Base-by-base conservation (phyloP, 345 rosid species). In the Microcos paniculata region DNA sequence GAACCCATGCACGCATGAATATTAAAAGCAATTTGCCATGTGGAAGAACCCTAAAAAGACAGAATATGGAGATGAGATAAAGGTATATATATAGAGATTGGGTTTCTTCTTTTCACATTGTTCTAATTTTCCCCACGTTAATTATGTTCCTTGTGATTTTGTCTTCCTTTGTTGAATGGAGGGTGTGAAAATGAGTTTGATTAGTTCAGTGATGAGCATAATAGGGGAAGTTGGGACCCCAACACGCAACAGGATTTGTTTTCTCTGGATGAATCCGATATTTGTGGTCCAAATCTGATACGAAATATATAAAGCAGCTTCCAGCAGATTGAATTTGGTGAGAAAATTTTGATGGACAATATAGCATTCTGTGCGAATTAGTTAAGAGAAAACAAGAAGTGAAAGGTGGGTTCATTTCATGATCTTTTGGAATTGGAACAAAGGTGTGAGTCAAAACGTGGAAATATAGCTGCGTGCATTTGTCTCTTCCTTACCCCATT, bases 211-310 rank as follows among this genome's bases (percentile, higher is more conserved):
- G 40, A 35, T 26, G 40, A 16, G 56, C 19, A 67, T 67, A n/a
- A 46, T 46, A 35, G 5, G 2, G 5, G 15, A 24, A 33, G 38
- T 67, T 46, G 56, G 38, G 35, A 67, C 18, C 63, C 35, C 53
- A 67, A 45, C n/a, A n/a, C n/a, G n/a, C n/a, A n/a, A n/a, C 5
- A 26, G 13, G 6, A 8, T 9, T 46, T 67, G 2, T 35, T 35
- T 35, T 35, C 38, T 46, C 15, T 46, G 24, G 14, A 42, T 42
- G 30, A 43, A 21, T 62, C 67, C 3, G 33, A 43, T n/a, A n/a
- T n/a, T n/a, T n/a, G n/a, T n/a, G n/a, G 15, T 65, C 70, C 69
- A 23, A 21, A 24, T 65, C 70, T 65, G 52, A 43, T 65, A 23
- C 52, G 52, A 65, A 65, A 40, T 40, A 40, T 40, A n/a, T n/a